Evolutionary conservation across 208 protist genomes (phyloP).

Genomic region (Naegleria lovaniensis): DNA sequence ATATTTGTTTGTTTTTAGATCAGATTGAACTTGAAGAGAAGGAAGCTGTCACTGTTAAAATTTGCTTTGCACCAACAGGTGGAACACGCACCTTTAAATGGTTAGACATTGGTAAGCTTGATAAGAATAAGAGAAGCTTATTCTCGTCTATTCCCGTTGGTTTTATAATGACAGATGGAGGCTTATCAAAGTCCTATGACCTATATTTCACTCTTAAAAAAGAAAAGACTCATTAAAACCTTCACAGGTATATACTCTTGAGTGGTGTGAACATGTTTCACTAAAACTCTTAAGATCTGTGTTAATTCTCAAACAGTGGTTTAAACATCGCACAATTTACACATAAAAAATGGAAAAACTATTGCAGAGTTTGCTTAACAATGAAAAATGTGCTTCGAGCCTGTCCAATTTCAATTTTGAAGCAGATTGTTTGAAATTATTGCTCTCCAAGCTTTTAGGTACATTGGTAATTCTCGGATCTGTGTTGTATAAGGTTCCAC

Average conservation of each 20-base stretch:
- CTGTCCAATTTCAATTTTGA: not conserved
- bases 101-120: not conserved
- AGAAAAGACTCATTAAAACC: not conserved
- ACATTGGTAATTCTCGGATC: constrained; percentile 9
- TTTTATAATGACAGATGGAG: not conserved
- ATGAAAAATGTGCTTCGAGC: not conserved
- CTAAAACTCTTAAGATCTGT: too few relatives aligned
- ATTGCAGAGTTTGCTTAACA: not conserved
- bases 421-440: not conserved
- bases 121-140: not conserved
- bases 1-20: not conserved
- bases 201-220: not conserved
- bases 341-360: not conserved
- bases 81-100: not conserved
- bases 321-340: too few relatives aligned
- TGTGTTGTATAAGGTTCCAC: constrained; percentile 24
- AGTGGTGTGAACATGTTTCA: too few relatives aligned
- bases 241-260: not conserved
- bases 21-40: not conserved
- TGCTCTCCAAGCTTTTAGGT: constrained; percentile 25
- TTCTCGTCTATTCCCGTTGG: not conserved
- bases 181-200: not conserved
- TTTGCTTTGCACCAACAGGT: not conserved
- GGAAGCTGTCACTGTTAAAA: not conserved
- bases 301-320: too few relatives aligned